Conservation (phyloP, 2,329 filamentous ascomycete genomes). For the Clarireedia paspali region DNA sequence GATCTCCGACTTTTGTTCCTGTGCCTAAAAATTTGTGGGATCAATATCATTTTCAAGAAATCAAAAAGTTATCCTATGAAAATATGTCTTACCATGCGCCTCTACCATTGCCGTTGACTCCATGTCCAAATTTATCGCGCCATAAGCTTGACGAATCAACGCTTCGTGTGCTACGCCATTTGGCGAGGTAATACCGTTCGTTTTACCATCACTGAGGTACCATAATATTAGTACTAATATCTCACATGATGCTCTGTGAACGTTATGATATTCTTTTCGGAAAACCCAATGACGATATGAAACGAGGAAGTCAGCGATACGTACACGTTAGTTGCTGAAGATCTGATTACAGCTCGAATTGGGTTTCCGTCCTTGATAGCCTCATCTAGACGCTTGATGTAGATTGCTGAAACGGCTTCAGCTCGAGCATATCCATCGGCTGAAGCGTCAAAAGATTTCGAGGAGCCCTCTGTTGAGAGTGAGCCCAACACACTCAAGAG, state of each 20-base stretch:
- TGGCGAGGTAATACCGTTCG: conserved; percentile 37
- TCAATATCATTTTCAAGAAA: neutral
- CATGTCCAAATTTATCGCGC: conserved; percentile 11
- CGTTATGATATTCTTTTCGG: neutral
- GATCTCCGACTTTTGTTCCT: conserved; percentile 14
- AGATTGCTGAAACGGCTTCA: conserved; percentile 49
- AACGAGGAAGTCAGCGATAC: neutral
- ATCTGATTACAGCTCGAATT: conserved; percentile 49
- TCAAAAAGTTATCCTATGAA: neutral
- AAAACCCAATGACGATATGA: neutral
- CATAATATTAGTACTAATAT: neutral
- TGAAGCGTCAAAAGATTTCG: neutral
- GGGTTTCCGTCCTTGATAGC: conserved; percentile 51
- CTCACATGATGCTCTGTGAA: neutral
- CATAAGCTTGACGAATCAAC: conserved; percentile 14
- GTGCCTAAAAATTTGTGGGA: neutral
- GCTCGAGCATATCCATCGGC: conserved; percentile 50
- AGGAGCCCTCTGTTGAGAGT: neutral
- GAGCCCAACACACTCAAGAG: neutral
- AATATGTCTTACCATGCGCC: conserved; percentile 7
- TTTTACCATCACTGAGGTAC: conserved; percentile 34
- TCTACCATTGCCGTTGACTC: conserved; percentile 13
- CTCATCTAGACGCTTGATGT: conserved; percentile 50
- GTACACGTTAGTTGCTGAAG: conserved; percentile 14
- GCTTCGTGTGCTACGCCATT: conserved; percentile 30